phyloP scores from a whole-genome alignment of 2,329 filamentous ascomycete genomes.

The Hymenoscyphus occultus region DNA sequence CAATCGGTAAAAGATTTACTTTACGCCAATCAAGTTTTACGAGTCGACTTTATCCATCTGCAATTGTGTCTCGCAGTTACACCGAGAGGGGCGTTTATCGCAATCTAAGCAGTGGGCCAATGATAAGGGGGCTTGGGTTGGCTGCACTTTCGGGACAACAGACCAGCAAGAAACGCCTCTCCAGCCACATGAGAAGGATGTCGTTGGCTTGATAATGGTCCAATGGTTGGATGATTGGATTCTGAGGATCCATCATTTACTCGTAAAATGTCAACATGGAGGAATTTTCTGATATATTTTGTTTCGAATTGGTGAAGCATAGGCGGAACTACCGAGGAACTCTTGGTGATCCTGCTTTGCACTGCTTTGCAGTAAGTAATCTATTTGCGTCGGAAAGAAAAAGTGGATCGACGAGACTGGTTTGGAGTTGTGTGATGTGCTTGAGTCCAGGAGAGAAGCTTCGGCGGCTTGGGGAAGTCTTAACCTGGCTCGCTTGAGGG shows the following conservation, averaged over 20 bases:
- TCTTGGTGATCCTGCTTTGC: no score
- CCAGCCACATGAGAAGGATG: neutral
- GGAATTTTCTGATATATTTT: no score
- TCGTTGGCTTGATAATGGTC: neutral
- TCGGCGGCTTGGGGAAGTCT: neutral
- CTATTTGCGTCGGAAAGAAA: no score
- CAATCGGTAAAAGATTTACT: no score
- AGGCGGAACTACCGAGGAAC: no score
- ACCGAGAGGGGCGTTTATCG: conserved; percentile 3
- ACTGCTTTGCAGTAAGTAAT: no score
- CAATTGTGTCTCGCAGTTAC: neutral
- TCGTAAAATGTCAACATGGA: no score
- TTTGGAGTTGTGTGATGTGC: no score
- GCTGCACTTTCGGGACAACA: neutral
- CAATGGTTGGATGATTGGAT: neutral
- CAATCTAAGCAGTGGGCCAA: neutral
- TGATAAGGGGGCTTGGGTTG: neutral
- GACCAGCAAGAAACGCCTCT: neutral
- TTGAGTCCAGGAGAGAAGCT: neutral
- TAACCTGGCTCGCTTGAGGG: neutral
- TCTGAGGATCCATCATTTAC: neutral
- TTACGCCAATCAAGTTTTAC: neutral
- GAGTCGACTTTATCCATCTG: neutral
- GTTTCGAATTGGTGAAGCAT: no score
- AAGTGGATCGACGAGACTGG: no score